Base-by-base conservation (phyloP, 495 filamentous ascomycete species). In the Aspergillus avenaceus region DNA sequence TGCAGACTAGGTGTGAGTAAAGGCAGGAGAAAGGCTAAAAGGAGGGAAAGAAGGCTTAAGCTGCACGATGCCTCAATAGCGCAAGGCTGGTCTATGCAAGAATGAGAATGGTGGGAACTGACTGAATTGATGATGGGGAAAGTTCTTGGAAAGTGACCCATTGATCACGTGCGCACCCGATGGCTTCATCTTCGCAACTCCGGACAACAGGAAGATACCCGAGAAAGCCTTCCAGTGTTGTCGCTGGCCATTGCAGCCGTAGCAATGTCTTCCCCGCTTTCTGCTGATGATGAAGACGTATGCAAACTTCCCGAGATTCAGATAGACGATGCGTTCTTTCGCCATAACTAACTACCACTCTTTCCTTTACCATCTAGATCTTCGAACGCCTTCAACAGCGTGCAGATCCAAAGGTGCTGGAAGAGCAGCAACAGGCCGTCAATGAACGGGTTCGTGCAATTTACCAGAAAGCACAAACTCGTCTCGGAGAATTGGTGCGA, bases 371-470 rank as follows among this genome's bases (percentile, higher is more conserved):
- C 44, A 18, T 54, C 49, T 63, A 84, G 85, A 77, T 85, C 74
- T 86, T 85, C 71, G 79, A 80, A 52, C 76, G 73, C 58, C 76
- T 90, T 45, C 82, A 79, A 63, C 74, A 78, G 53, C 75, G 74
- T 52, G 65, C 75, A 56, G 82, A 89, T 62, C 77, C 83, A 6
- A 76, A 80, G 54, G 72, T 81, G 40, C 61, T 76, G 47, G 78
- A 84, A 65, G 78, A 82, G 59, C 78, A 81, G 47, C 76, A 87
- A 51, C 73, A 80, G 58, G 79, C 78, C 12, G 61, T 84, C 54
- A 79, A 82, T 55, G 81, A 82, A 57, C 73, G 82, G 38, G 71
- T 83, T n/a, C 71, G 76, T 52, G 76, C 75, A 12, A 84, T 87
- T 47, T 79, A 82, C 60, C 79, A 84, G 56, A 86, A 84, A 60